phyloP scores from a whole-genome alignment of 2,329 filamentous ascomycete species.

The Venturia carpophila region DNA sequence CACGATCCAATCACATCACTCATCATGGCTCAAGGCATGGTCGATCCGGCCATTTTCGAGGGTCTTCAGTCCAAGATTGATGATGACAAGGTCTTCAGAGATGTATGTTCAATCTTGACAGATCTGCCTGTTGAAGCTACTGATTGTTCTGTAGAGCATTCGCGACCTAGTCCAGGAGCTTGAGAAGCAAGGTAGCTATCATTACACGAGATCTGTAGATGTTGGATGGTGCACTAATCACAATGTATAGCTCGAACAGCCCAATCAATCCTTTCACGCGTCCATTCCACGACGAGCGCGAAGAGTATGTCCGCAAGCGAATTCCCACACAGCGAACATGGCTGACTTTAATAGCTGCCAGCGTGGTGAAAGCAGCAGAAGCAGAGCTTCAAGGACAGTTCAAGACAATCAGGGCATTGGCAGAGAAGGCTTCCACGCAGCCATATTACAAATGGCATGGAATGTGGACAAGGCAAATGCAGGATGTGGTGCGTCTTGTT shows the following conservation, averaged over 20 bases:
- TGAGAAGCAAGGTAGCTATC: conserved; percentile 58
- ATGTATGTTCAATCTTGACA: conserved; percentile 42
- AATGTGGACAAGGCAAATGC: conserved; percentile 76
- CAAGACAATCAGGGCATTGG: conserved; percentile 61
- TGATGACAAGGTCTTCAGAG: conserved; percentile 72
- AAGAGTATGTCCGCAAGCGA: conserved; percentile 39
- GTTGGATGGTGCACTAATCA: background rate
- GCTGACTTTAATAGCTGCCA: conserved; percentile 46
- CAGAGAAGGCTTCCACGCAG: conserved; percentile 67
- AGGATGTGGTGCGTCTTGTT: conserved; percentile 57
- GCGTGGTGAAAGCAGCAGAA: conserved; percentile 62
- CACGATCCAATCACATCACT: conserved; percentile 5
- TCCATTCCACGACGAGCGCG: conserved; percentile 73
- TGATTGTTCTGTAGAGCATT: conserved; percentile 49
- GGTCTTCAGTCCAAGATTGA: conserved; percentile 84
- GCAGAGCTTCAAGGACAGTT: conserved; percentile 64
- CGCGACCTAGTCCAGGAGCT: conserved; percentile 72
- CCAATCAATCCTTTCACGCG: conserved; percentile 76
- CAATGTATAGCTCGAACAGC: conserved; percentile 55
- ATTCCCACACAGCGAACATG: conserved; percentile 14
- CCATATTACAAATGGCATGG: conserved; percentile 98
- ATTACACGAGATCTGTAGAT: background rate
- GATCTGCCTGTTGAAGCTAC: conserved; percentile 21
- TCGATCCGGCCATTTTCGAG: conserved; percentile 74
- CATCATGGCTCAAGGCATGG: conserved; percentile 17